Evolutionary conservation across 805 yeast genomes (phyloP).

Genomic region (Ogataea ganodermae): DNA sequence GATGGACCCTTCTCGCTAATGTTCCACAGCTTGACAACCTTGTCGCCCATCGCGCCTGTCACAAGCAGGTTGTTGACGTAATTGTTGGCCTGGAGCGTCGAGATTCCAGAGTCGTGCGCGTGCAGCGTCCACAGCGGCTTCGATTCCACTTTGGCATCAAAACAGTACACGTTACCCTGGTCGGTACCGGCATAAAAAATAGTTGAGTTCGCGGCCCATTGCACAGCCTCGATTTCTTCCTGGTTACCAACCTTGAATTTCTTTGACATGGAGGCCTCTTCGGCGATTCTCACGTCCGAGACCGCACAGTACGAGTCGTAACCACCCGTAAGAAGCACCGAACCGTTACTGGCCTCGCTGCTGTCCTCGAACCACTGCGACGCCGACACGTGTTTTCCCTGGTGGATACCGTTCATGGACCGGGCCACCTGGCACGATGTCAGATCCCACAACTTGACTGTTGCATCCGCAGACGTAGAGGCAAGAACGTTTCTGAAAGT

Average conservation of each 20-base stretch:
- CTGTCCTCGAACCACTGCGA: conserved; percentile 79
- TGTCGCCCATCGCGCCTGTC: conserved; percentile 92
- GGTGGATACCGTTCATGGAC: conserved; percentile 70
- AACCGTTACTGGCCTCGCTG: conserved; percentile 46
- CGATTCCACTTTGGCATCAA: conserved; percentile 70
- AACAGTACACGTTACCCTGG: conserved; percentile 83
- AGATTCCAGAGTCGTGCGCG: conserved; percentile 94
- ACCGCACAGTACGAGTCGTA: conserved; percentile 83
- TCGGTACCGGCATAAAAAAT: conserved; percentile 88
- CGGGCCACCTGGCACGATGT: conserved; percentile 72
- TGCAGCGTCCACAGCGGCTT: conserved; percentile 92
- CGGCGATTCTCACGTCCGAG: conserved; percentile 80
- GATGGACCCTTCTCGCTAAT: conserved; percentile 58
- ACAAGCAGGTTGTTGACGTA: conserved; percentile 71
- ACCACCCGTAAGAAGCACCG: conserved; percentile 84
- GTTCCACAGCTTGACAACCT: conserved; percentile 85
- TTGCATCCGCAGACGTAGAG: conserved; percentile 92
- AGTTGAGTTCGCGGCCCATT: conserved; percentile 60
- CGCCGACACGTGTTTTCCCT: conserved; percentile 77
- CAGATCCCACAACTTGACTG: conserved; percentile 95
- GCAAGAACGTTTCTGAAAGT: conserved; percentile 83
- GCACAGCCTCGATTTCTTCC: conserved; percentile 79
- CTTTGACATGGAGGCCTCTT: conserved; percentile 59
- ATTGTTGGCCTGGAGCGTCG: conserved; percentile 71
- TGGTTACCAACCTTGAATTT: conserved; percentile 58